Evolutionary conservation across 2,329 filamentous ascomycete species (phyloP).

Genomic region (Xylaria sp.): DNA sequence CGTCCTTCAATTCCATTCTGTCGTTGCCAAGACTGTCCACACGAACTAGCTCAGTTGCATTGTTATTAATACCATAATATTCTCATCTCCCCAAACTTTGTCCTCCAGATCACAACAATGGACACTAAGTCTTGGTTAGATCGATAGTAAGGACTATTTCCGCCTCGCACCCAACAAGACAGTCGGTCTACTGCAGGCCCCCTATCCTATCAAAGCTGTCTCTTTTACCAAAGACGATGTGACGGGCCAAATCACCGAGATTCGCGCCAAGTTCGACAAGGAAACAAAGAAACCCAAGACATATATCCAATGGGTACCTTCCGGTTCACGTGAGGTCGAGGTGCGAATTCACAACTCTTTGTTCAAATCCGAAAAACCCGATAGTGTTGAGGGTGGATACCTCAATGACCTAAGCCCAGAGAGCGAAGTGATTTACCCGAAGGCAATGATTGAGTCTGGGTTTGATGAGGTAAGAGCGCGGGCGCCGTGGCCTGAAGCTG

Average conservation of each 20-base stretch:
- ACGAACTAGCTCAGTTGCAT: neutral
- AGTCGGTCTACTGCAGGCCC: constrained; percentile 47
- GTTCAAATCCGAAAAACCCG: constrained; percentile 88
- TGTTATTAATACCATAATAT: neutral
- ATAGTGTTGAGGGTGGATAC: constrained; percentile 79
- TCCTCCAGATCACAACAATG: neutral
- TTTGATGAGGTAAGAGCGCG: constrained; percentile 79
- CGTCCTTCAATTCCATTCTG: neutral
- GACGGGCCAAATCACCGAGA: neutral
- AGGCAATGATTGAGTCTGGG: constrained; percentile 84
- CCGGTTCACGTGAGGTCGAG: constrained; percentile 75
- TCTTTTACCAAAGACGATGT: constrained; percentile 49
- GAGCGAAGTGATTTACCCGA: constrained; percentile 79
- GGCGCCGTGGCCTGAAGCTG: constrained; percentile 69
- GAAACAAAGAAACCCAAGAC: constrained; percentile 77
- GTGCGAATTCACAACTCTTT: constrained; percentile 82
- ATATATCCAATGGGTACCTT: constrained; percentile 90
- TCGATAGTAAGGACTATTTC: constrained; percentile 60
- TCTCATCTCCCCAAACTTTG: neutral
- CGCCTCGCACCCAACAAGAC: constrained; percentile 68
- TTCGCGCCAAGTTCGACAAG: neutral
- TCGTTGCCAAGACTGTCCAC: neutral
- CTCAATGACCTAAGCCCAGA: constrained; percentile 85
- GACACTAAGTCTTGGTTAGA: constrained; percentile 42
- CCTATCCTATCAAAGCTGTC: constrained; percentile 66